Evolutionary conservation across 768 basidiomycete genomes (phyloP).

Genomic region (Leccinum aurantiacum): DNA sequence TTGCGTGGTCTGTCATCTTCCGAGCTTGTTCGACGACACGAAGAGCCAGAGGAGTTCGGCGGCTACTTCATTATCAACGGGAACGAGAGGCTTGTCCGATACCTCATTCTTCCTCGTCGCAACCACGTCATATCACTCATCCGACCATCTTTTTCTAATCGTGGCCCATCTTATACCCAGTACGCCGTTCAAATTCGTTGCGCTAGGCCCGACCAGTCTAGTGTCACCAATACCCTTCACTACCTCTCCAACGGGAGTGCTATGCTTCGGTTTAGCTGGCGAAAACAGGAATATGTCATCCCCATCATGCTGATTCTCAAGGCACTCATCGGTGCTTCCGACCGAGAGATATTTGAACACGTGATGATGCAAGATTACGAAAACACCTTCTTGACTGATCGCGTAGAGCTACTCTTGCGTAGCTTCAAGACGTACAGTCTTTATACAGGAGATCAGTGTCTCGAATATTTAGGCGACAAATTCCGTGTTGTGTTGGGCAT

Average conservation of each 20-base stretch:
- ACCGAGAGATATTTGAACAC: conserved; percentile 95
- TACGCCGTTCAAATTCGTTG: conserved; percentile 96
- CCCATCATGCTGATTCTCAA: conserved; percentile 97
- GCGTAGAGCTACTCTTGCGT: conserved; percentile 89
- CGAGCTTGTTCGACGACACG: conserved; percentile 84
- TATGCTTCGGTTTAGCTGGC: conserved; percentile 95
- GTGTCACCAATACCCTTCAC: conserved; percentile 94
- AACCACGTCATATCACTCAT: conserved; percentile 93
- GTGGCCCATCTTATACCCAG: conserved; percentile 92
- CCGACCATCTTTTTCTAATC: conserved; percentile 87
- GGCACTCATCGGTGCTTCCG: conserved; percentile 85
- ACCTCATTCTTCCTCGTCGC: conserved; percentile 92
- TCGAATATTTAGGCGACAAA: conserved; percentile 95
- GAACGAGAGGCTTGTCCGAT: conserved; percentile 97
- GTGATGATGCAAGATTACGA: conserved; percentile 96
- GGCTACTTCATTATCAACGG: conserved; percentile 99
- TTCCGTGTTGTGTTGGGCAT: conserved; percentile 88
- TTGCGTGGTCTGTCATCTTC: conserved; percentile 81
- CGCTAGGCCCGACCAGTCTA: conserved; percentile 90
- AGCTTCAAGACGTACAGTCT: conserved; percentile 94
- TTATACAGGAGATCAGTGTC: conserved; percentile 84
- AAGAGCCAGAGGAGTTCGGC: conserved; percentile 98
- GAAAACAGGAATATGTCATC: conserved; percentile 98
- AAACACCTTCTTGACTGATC: conserved; percentile 96
- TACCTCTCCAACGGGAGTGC: conserved; percentile 95